These are phyloP conservation scores for Neofusicoccum kwambonambiense DNA, from an alignment of 2,329 filamentous ascomycete species.

Conservation along the genomic window DNA sequence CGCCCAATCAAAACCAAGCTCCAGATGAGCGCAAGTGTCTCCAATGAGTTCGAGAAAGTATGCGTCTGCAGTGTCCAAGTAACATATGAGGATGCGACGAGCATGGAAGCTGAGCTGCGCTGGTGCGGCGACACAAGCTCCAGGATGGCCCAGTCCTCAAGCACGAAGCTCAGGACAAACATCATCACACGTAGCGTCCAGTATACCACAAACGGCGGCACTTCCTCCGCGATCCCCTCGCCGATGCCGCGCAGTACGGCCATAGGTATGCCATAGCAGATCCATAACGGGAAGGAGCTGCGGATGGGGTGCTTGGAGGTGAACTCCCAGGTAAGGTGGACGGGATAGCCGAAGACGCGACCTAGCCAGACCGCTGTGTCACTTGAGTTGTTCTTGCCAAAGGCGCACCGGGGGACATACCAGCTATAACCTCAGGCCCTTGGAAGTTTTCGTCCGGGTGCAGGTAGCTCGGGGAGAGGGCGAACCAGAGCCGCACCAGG, in stretches of 20 bases:
- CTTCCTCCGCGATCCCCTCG: slow-evolving; percentile 77
- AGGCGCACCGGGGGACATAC: slow-evolving; percentile 53
- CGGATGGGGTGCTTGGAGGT: slow-evolving; percentile 84
- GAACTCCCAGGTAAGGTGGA: slow-evolving; percentile 93
- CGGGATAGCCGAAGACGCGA: slow-evolving; percentile 88
- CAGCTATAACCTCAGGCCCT: slow-evolving; percentile 93
- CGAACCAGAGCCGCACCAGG: slow-evolving; percentile 88
- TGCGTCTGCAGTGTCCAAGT: slow-evolving; percentile 99
- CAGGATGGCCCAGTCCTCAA: slow-evolving; percentile 96
- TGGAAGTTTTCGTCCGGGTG: slow-evolving; percentile 99
- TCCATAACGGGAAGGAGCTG: slow-evolving; percentile 95
- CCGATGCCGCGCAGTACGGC: slow-evolving; percentile 88
- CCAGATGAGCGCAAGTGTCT: slow-evolving; percentile 91
- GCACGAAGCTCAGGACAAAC: slow-evolving; percentile 92
- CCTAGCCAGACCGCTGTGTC: slow-evolving; percentile 53
- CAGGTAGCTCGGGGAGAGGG: slow-evolving; percentile 90
- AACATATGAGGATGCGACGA: slow-evolving; percentile 94
- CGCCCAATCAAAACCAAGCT: slow-evolving; percentile 87
- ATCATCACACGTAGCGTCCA: slow-evolving; percentile 86
- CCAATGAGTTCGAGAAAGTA: slow-evolving; percentile 96
- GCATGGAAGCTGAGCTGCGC: slow-evolving; percentile 65
- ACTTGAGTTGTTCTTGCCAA: slow-evolving; percentile 15
- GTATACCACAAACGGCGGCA: slow-evolving; percentile 83
- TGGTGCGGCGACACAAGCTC: slow-evolving; percentile 74
- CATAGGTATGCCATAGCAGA: slow-evolving; percentile 92